Percentiles rank a stretch among this genome's conserved stretches.
Evolutionary conservation across 768 basidiomycete genomes (phyloP).

Genomic region (Leccinum subtestaceum): DNA sequence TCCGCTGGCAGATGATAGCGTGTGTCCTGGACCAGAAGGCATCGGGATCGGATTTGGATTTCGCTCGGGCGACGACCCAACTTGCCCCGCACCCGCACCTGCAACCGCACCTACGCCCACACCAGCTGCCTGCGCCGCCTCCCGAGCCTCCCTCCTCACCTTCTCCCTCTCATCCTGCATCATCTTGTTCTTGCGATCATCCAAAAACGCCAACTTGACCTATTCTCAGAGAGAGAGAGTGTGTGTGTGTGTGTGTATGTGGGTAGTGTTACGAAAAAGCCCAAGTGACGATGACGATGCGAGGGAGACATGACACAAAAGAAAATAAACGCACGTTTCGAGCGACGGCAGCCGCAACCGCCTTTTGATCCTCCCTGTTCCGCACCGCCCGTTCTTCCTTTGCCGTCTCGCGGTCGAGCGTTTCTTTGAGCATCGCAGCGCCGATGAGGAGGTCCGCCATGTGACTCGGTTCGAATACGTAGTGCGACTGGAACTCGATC

Average conservation of each 20-base stretch:
- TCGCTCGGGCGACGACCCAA: neutral
- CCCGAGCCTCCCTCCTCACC: slow-evolving; percentile 44
- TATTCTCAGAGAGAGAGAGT: slow-evolving; percentile 23
- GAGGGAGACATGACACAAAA: neutral
- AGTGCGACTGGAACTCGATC: slow-evolving; percentile 69
- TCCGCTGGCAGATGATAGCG: slow-evolving; percentile 1
- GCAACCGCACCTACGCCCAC: neutral
- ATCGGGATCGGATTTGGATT: slow-evolving; percentile 10
- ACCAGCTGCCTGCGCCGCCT: slow-evolving; percentile 17
- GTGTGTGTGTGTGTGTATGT: too few relatives aligned
- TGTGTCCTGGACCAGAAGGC: slow-evolving; percentile 25
- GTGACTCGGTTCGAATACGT: slow-evolving; percentile 54
- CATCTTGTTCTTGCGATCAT: slow-evolving; percentile 65
- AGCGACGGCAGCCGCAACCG: slow-evolving; percentile 48
- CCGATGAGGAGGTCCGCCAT: slow-evolving; percentile 61
- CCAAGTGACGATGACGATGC: neutral
- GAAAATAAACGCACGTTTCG: slow-evolving; percentile 44
- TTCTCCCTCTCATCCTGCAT: slow-evolving; percentile 58
- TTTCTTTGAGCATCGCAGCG: slow-evolving; percentile 61
- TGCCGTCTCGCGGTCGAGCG: slow-evolving; percentile 47
- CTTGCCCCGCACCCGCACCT: neutral
- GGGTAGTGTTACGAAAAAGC: neutral
- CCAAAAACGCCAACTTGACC: slow-evolving; percentile 79
- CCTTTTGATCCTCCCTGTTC: slow-evolving; percentile 57
- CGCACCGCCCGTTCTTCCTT: slow-evolving; percentile 48